phyloP scores from a whole-genome alignment of 1,139 yeast genomes.

The Kurtzmaniella quercitrusa region DNA sequence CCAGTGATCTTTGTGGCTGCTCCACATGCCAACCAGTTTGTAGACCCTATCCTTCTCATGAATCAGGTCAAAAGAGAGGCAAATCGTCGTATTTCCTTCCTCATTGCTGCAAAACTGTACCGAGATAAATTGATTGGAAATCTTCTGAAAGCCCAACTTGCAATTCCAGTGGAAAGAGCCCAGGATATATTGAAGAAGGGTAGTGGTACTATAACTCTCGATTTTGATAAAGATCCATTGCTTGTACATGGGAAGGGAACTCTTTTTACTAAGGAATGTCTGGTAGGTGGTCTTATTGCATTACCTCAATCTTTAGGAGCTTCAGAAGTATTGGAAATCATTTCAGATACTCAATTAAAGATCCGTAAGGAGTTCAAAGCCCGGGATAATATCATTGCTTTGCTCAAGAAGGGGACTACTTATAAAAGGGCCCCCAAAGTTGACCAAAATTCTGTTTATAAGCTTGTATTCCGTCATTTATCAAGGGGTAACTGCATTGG shows the following conservation, averaged over 20 bases:
- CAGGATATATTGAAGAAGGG: slow-evolving; percentile 74
- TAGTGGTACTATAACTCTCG: slow-evolving; percentile 54
- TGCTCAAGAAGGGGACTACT: slow-evolving; percentile 49
- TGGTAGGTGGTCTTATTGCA: slow-evolving; percentile 66
- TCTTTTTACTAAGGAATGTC: slow-evolving; percentile 61
- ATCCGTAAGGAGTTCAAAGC: slow-evolving; percentile 69
- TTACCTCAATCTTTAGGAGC: slow-evolving; percentile 79
- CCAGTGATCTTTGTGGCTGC: slow-evolving; percentile 95
- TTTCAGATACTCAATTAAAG: slow-evolving; percentile 71
- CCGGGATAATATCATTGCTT: slow-evolving; percentile 37
- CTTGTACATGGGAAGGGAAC: slow-evolving; percentile 65
- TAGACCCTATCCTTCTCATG: slow-evolving; percentile 84
- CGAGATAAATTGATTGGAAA: slow-evolving; percentile 65
- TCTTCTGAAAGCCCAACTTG: slow-evolving; percentile 67
- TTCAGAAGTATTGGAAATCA: slow-evolving; percentile 62
- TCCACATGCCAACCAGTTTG: slow-evolving; percentile 96
- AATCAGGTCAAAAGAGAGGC: slow-evolving; percentile 73
- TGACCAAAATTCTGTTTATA: slow-evolving; percentile 79
- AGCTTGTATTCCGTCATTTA: slow-evolving; percentile 76
- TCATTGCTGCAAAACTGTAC: slow-evolving; percentile 83
- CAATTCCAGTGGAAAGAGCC: slow-evolving; percentile 89
- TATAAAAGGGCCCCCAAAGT: slow-evolving; percentile 78
- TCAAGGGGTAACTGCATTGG: slow-evolving; percentile 81
- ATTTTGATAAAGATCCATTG: slow-evolving; percentile 43
- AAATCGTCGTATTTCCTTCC: slow-evolving; percentile 72